phyloP scores from a whole-genome alignment of 768 basidiomycete species.

The Paxillus rubicundulus region DNA sequence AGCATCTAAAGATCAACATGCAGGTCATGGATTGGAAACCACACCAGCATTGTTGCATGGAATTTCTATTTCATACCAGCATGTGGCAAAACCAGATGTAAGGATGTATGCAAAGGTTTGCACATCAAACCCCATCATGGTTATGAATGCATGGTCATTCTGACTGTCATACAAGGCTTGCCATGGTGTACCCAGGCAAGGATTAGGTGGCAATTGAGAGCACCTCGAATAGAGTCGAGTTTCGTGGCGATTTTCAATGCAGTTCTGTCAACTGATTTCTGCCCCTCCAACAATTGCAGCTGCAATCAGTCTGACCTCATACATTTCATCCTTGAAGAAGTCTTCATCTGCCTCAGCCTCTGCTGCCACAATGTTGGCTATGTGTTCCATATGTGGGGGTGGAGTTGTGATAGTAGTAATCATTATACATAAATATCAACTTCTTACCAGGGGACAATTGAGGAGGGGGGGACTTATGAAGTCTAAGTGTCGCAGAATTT shows the following conservation, averaged over 20 bases:
- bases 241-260: background rate
- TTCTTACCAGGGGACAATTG: no score
- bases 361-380: background rate
- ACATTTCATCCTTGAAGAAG: background rate
- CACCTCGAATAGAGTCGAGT: background rate
- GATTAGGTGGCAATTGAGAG: conserved; percentile 31
- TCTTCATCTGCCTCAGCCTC: background rate
- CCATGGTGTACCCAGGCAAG: conserved; percentile 36
- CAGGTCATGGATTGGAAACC: conserved; percentile 23
- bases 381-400: no score
- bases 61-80: conserved; percentile 27
- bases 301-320: background rate
- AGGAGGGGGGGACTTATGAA: no score
- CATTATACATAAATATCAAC: no score
- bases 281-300: background rate
- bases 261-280: background rate
- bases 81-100: conserved; percentile 29
- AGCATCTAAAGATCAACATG: conserved; percentile 27
- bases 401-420: no score
- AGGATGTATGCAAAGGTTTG: conserved; percentile 36
- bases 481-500: no score
- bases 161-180: conserved; percentile 29
- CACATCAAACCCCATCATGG: conserved; percentile 44
- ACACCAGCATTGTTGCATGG: conserved; percentile 26
- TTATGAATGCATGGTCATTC: conserved; percentile 42